Evolutionary conservation across 768 basidiomycete genomes (phyloP), one percentile per base, ranked within the genome.

Genomic region (Suillus occidentalis): DNA sequence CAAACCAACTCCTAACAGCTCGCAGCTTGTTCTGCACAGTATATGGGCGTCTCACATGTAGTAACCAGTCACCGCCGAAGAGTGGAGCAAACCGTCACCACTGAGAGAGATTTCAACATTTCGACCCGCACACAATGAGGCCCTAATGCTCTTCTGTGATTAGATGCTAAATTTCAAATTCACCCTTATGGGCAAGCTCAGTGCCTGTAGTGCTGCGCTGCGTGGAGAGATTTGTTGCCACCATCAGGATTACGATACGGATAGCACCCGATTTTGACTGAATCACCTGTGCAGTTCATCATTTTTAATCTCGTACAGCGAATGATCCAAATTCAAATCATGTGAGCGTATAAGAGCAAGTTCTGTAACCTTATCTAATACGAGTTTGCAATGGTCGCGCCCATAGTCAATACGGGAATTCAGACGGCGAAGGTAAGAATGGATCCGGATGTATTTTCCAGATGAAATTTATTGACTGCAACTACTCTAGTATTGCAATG

Each of bases 391-490:
- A 52, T 52, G 50, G 50, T 4, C 50, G 16, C 8, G 4, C 50
- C 50, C 25, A 8, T 28, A 9, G 25, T 18, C 25, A 52, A 52
- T 28, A 52, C 16, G 4, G 50, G 50, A 8, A 52, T 52, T 18
- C 50, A 52, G 50, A 52, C 50, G 25, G 50, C 50, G 16, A 52
- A 52, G 50, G 50, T 52, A 52, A 52, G 50, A 28, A 52, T 52
- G 31, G 31, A 31, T 18, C 8, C 25, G 16, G 28, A 52, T 52
- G 2, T 52, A 9, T 16, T 28, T 28, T 16, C 50, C 25, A 28
- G 28, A 9, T 18, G 25, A 52, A 3, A 4, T 28, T 28, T 9
- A 28, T 18, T 52, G 50, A 52, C 25, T 28, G 16, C 8, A 18
- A 52, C 50, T 52, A 20, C 20, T 7, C 31, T n/a, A 55, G 53